phyloP scores from a whole-genome alignment of 768 basidiomycete species.

The Pleurotus salmoneostramineus region DNA sequence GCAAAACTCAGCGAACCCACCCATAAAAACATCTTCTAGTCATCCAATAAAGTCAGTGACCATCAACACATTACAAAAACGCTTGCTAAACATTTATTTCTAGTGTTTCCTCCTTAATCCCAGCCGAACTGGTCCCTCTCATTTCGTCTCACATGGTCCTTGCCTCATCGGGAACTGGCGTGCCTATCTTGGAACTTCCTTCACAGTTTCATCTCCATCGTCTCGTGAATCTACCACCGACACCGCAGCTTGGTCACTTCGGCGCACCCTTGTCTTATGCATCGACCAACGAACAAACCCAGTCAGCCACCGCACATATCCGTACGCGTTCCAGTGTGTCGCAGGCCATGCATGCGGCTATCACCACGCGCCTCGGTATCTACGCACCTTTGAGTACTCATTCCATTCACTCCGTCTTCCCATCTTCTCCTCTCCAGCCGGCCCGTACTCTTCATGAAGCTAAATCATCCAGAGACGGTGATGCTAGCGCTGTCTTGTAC shows the following conservation, averaged over 20 bases:
- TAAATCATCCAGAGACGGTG: background rate
- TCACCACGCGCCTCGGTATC: conserved; percentile 7
- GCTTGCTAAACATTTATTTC: background rate
- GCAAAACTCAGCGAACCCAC: conserved; percentile 1
- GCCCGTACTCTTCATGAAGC: background rate
- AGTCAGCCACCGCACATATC: background rate
- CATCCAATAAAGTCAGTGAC: conserved; percentile 79
- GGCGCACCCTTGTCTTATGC: conserved; percentile 13
- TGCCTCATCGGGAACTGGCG: conserved; percentile 19
- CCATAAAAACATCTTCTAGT: conserved; percentile 67
- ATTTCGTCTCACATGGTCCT: conserved; percentile 43
- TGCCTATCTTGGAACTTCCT: conserved; percentile 44
- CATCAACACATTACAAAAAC: conserved; percentile 16
- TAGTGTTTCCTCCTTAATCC: conserved; percentile 65
- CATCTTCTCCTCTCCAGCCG: background rate
- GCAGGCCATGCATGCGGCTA: conserved; percentile 11
- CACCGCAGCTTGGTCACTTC: conserved; percentile 10
- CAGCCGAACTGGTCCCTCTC: conserved; percentile 50
- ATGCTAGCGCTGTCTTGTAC: background rate
- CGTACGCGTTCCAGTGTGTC: conserved; percentile 6
- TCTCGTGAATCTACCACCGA: conserved; percentile 22
- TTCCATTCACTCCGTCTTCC: background rate
- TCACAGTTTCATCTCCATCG: conserved; percentile 40
- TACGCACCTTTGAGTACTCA: background rate
- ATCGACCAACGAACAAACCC: background rate